Base-by-base conservation (phyloP, 257 asterid species). In the Scutellaria galericulata region DNA sequence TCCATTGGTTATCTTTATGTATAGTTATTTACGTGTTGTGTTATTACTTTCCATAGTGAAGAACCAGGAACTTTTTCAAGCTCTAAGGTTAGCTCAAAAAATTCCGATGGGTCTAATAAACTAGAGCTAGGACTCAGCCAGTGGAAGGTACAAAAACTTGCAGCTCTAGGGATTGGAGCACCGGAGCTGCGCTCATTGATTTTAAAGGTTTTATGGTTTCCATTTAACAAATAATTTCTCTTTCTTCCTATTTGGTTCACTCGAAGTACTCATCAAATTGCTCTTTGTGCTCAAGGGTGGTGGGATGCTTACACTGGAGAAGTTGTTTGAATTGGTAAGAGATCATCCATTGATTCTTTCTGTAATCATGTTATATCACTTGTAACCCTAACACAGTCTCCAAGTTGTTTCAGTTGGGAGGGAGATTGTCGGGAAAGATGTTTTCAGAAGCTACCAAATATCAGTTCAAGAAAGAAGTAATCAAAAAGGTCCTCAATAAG, bases 251-350 rank as follows among this genome's bases (percentile, higher is more conserved):
- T 39, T 64, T 66, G 69, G 22, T 54, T 74, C 70, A 47, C 68
- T 48, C n/a, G 66, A 55, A 39, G 52, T 35, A 52, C 54, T 68
- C 52, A 48, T 61, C 72, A 44, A 64, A 78, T 27, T 61, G 59
- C 24, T 73, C 37, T 74, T 69, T 78, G 50, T 66, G 42, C 78
- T 65, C 67, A 78, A 92, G 99, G 95, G 97, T 47, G 95, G 99
- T 40, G 97, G 98, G 78, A 82, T 87, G 85, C 85, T 95, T 74
- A 89, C 98, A 13, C 47, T 95, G 74, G 91, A 90, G 81, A 90
- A 84, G 80, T 9, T 92, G 75, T 78, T 88, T 80, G 86, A 83
- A 63, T 72, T 77, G 91, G 98, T 95, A 85, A 75, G 84, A 81
- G 52, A 59, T 55, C 44, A 52, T 81, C 18, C 46, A 62, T 74